phyloP scores from a whole-genome alignment of 768 basidiomycete genomes.

The Pisolithus albus region DNA sequence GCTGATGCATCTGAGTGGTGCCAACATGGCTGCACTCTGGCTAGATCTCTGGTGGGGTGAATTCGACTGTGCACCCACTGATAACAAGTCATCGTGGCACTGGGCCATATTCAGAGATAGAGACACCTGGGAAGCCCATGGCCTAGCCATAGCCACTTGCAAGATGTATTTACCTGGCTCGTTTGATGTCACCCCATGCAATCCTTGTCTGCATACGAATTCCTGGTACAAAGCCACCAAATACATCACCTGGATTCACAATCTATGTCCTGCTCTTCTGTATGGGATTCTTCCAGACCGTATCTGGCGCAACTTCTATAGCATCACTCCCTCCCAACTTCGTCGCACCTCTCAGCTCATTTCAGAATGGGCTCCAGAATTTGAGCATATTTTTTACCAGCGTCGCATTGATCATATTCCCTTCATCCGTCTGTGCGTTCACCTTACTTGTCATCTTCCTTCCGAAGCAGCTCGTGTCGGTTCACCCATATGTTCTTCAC shows the following conservation, averaged over 20 bases:
- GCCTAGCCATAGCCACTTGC: constrained; percentile 9
- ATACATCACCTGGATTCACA: constrained; percentile 1
- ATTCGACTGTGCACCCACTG: constrained; percentile 2
- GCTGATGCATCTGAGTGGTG: constrained; percentile 33
- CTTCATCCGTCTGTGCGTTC: constrained; percentile 12
- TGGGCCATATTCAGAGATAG: neutral
- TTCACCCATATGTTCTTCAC: constrained; percentile 5
- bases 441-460: constrained; percentile 18
- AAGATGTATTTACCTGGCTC: constrained; percentile 12
- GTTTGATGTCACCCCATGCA: constrained; percentile 16
- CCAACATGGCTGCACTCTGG: constrained; percentile 21
- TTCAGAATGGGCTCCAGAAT: constrained; percentile 18
- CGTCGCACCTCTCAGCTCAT: neutral
- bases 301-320: neutral
- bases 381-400: constrained; percentile 23
- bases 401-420: constrained; percentile 5
- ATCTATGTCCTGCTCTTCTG: neutral
- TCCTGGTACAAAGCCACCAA: neutral
- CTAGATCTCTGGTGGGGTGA: constrained; percentile 1
- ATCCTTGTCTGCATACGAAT: constrained; percentile 1
- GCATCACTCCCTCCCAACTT: neutral
- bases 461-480: constrained; percentile 7
- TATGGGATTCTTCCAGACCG: neutral
- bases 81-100: neutral
- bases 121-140: neutral